Conservation (phyloP, 192 early-diverging fungal genomes). For the Gryganskiella cystojenkinii region DNA sequence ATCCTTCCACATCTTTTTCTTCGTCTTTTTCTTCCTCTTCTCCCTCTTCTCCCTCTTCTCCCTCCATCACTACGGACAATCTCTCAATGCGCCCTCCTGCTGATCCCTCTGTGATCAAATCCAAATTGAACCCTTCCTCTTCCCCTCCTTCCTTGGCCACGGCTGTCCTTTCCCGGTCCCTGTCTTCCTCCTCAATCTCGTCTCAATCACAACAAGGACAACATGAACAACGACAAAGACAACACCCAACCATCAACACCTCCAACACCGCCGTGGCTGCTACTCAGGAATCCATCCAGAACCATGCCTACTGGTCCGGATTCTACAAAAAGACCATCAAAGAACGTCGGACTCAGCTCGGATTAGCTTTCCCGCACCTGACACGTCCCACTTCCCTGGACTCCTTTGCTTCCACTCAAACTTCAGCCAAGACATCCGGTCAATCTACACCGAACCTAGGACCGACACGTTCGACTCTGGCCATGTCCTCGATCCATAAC, state of each 20-base stretch:
- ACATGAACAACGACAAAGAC: not conserved
- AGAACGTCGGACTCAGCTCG: constrained; percentile 74
- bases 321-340: constrained; percentile 82
- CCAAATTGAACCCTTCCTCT: not conserved
- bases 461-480: constrained; percentile 1
- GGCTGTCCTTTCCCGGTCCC: not conserved
- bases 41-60: too few relatives aligned
- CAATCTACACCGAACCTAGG: constrained; percentile 28
- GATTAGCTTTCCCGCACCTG: constrained; percentile 68
- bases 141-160: not conserved
- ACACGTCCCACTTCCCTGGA: constrained; percentile 37
- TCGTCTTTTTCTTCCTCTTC: not conserved
- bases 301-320: constrained; percentile 70
- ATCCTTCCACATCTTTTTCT: too few relatives aligned
- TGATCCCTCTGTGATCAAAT: not conserved
- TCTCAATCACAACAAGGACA: not conserved
- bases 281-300: constrained; percentile 7
- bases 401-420: constrained; percentile 49
- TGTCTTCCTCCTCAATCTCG: not conserved
- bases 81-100: not conserved
- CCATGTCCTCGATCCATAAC: constrained; percentile 7
- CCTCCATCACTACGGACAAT: too few relatives aligned
- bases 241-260: constrained; percentile 3
- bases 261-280: not conserved
- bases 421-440: constrained; percentile 38